A percentile compares a stretch with the other conserved stretches of the same genome.
Evolutionary conservation across 139 green algal species (phyloP).

Genomic region (Chlamydomonas asymmetrica): DNA sequence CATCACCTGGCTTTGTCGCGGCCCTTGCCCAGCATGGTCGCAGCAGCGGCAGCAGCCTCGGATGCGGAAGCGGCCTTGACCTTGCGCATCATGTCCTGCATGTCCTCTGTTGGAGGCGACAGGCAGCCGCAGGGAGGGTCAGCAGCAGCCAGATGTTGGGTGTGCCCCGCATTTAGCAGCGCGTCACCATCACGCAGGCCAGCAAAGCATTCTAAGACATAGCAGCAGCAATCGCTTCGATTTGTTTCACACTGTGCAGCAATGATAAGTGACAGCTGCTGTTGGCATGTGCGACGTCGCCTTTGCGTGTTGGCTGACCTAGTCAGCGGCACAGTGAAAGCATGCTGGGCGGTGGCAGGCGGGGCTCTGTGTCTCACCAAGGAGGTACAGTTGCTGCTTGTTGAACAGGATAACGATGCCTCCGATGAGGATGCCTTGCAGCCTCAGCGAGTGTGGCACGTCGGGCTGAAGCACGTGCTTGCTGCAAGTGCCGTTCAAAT

Average conservation of each 20-base stretch:
- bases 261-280: too few species aligned
- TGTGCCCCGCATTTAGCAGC: too few species aligned
- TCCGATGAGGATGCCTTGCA: slow-evolving; percentile 75
- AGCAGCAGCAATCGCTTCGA: too few species aligned
- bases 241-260: too few species aligned
- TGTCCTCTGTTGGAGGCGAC: slow-evolving; percentile 39
- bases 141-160: background rate
- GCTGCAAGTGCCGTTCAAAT: too few species aligned
- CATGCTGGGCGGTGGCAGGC: too few species aligned
- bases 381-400: slow-evolving; percentile 60
- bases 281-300: too few species aligned
- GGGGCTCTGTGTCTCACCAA: too few species aligned
- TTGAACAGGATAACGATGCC: slow-evolving; percentile 73
- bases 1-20: slow-evolving; percentile 51
- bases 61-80: slow-evolving; percentile 25
- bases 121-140: background rate
- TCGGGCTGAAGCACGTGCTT: slow-evolving; percentile 70
- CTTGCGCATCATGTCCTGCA: slow-evolving; percentile 52
- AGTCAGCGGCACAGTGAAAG: too few species aligned
- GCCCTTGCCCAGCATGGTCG: slow-evolving; percentile 37
- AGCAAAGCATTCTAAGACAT: too few species aligned
- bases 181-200: too few species aligned
- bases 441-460: slow-evolving; percentile 71
- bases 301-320: too few species aligned
- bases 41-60: slow-evolving; percentile 24